A percentile compares a stretch with the other conserved stretches of the same genome.
These are phyloP conservation scores for Neopestalotiopsis rosae DNA, from an alignment of 2,329 filamentous ascomycete genomes.

Conservation along the genomic window DNA sequence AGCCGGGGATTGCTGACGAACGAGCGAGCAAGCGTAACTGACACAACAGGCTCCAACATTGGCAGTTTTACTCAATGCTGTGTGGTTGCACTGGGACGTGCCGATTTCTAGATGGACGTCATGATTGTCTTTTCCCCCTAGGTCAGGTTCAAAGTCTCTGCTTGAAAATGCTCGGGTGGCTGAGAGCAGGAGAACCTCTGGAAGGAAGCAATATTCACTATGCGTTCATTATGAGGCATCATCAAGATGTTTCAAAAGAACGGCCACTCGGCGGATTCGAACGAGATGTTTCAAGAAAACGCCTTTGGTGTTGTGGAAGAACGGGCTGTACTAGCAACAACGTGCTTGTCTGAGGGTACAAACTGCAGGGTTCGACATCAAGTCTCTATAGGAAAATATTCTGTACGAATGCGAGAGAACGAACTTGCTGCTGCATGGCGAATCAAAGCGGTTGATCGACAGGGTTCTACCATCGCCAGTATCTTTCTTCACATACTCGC, in stretches of 20 bases:
- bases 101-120: neutral
- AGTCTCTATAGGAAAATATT: neutral
- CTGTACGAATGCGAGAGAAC: neutral
- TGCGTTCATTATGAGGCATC: neutral
- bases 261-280: neutral
- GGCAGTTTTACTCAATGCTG: constrained; percentile 11
- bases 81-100: constrained; percentile 7
- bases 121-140: neutral
- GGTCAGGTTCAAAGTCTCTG: constrained; percentile 4
- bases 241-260: neutral
- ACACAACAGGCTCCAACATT: constrained; percentile 22
- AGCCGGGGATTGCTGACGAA: constrained; percentile 9
- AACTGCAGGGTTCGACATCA: neutral
- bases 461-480: neutral
- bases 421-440: neutral
- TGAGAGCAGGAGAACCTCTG: neutral
- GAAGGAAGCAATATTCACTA: neutral
- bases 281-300: neutral
- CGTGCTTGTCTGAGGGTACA: neutral
- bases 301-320: neutral
- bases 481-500: no score
- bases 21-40: constrained; percentile 14
- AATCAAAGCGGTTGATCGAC: neutral
- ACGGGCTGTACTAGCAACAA: constrained; percentile 10
- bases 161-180: neutral